These are phyloP conservation scores for Terana coerulea DNA, from an alignment of 768 basidiomycete species.

Conservation along the genomic window DNA sequence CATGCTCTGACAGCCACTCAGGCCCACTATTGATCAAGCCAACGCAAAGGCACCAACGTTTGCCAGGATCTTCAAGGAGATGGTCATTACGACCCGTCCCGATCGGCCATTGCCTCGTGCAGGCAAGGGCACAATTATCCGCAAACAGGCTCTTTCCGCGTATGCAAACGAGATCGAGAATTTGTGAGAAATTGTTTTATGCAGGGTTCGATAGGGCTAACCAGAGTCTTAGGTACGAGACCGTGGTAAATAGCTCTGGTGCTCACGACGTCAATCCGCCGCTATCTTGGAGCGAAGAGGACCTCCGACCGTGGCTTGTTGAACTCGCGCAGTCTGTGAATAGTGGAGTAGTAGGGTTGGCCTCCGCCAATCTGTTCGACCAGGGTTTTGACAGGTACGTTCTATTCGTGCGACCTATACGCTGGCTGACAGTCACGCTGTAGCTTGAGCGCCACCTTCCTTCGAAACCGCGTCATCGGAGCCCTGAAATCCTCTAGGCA, in stretches of 20 bases:
- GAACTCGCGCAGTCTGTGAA: background rate
- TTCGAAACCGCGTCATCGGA: slow-evolving; percentile 12
- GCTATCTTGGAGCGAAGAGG: slow-evolving; percentile 5
- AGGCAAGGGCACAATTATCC: slow-evolving; percentile 9
- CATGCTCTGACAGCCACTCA: slow-evolving; percentile 2
- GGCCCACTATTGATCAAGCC: slow-evolving; percentile 22
- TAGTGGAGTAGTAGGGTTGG: no score
- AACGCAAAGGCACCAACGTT: slow-evolving; percentile 24
- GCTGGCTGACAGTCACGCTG: no score
- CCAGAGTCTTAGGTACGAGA: slow-evolving; percentile 6
- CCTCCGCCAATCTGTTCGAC: background rate
- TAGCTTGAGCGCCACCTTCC: slow-evolving; percentile 14
- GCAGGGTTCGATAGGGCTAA: background rate
- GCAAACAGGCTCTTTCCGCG: slow-evolving; percentile 2
- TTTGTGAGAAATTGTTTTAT: slow-evolving; percentile 4
- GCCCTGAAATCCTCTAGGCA: slow-evolving; percentile 1
- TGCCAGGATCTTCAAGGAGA: slow-evolving; percentile 29
- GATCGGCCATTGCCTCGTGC: slow-evolving; percentile 11
- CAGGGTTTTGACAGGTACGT: slow-evolving; percentile 12
- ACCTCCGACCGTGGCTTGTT: slow-evolving; percentile 12
- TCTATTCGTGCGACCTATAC: background rate
- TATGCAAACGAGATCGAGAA: slow-evolving; percentile 13
- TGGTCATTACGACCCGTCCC: slow-evolving; percentile 14
- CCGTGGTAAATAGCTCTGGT: slow-evolving; percentile 10
- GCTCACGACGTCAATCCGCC: slow-evolving; percentile 5